Conservation (phyloP, 75 land plant species). For the Chamaecyparis obtusa region DNA sequence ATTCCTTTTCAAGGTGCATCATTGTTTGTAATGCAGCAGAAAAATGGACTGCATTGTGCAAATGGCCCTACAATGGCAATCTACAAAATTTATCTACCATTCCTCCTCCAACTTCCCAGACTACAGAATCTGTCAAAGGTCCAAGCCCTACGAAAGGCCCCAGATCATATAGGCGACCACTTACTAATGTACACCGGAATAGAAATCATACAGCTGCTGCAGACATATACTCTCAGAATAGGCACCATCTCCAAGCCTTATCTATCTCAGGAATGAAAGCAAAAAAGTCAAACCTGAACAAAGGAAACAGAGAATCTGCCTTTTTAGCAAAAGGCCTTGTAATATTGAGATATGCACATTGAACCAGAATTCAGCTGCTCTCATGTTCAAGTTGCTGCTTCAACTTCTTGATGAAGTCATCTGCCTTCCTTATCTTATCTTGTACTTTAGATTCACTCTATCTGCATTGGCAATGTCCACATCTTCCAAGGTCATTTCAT, state of each 20-base stretch:
- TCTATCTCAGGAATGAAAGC: not conserved
- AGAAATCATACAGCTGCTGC: not conserved
- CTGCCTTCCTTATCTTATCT: no score
- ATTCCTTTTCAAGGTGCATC: not conserved
- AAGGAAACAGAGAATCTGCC: not conserved
- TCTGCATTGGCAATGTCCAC: no score
- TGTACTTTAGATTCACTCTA: no score
- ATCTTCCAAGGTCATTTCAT: no score
- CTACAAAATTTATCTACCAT: constrained; percentile 3
- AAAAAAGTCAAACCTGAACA: not conserved
- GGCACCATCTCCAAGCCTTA: constrained; percentile 1
- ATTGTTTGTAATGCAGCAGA: not conserved
- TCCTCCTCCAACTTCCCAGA: constrained; percentile 1
- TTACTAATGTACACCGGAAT: not conserved
- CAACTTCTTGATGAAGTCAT: no score
- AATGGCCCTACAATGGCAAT: constrained; percentile 3
- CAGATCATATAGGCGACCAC: constrained; percentile 10
- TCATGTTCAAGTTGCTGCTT: no score
- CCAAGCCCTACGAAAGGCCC: constrained; percentile 1
- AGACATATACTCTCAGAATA: not conserved
- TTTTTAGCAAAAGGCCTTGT: not conserved
- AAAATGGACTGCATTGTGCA: not conserved
- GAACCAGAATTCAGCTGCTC: constrained; percentile 12
- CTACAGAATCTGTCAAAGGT: not conserved
- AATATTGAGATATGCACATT: constrained; percentile 7